phyloP scores from a whole-genome alignment of 495 filamentous ascomycete species.

The Aspergillus sparsus region DNA sequence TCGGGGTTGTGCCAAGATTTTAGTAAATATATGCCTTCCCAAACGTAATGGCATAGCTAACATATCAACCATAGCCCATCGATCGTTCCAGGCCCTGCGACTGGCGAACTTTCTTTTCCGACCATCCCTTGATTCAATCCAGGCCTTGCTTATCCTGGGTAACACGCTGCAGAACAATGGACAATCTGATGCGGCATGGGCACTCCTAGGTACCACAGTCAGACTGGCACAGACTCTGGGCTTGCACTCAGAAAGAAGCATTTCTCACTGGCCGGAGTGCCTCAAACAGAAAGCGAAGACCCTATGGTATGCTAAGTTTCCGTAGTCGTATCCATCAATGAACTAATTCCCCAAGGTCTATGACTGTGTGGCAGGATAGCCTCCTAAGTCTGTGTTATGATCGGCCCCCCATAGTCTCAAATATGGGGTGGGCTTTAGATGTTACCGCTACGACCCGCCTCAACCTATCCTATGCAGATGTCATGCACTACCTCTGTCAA shows the following conservation, averaged over 20 bases:
- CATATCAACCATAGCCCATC: constrained; percentile 26
- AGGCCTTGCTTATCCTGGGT: constrained; percentile 47
- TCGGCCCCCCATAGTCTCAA: constrained; percentile 35
- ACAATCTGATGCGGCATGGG: constrained; percentile 52
- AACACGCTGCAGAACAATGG: constrained; percentile 52
- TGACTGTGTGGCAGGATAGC: constrained; percentile 41
- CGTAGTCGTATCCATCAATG: not conserved
- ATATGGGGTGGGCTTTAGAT: constrained; percentile 27
- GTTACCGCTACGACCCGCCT: constrained; percentile 5
- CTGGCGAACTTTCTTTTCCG: constrained; percentile 51
- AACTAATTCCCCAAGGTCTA: constrained; percentile 26
- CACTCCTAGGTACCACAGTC: constrained; percentile 45
- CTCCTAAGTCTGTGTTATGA: constrained; percentile 41
- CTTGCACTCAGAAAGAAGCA: constrained; percentile 34
- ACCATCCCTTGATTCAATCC: constrained; percentile 44
- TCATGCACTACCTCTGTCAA: constrained; percentile 36
- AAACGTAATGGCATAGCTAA: not conserved
- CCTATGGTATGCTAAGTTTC: constrained; percentile 30
- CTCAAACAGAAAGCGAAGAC: constrained; percentile 27
- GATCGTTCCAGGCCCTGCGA: constrained; percentile 41
- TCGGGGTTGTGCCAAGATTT: constrained; percentile 36
- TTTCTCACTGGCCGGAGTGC: constrained; percentile 29
- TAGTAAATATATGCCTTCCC: constrained; percentile 21
- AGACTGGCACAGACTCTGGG: constrained; percentile 51
- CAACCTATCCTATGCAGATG: constrained; percentile 31